Percentiles rank a stretch among this genome's conserved stretches.
phyloP scores from a whole-genome alignment of 495 filamentous ascomycete genomes.

The Choiromyces venosus region DNA sequence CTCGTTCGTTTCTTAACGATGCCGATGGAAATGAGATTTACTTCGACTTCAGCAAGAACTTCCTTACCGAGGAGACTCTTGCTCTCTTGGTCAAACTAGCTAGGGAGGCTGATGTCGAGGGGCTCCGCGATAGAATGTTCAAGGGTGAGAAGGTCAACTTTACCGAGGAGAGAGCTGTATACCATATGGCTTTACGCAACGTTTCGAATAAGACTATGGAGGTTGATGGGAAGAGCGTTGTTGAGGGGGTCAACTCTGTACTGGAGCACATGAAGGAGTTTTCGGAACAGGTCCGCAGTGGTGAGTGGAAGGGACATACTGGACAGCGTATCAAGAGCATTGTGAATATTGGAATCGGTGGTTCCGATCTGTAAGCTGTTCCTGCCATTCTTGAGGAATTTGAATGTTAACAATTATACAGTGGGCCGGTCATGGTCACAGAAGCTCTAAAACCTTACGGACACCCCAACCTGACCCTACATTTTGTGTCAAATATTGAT shows the following conservation, averaged over 20 bases:
- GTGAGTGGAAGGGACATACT: conserved; percentile 97
- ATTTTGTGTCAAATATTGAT: conserved; percentile 99
- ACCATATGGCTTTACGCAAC: conserved; percentile 91
- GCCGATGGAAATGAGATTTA: conserved; percentile 72
- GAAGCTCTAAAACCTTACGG: conserved; percentile 94
- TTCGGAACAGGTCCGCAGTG: conserved; percentile 85
- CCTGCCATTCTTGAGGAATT: conserved; percentile 5
- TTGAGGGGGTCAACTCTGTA: conserved; percentile 86
- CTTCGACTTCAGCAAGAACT: conserved; percentile 99
- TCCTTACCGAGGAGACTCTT: conserved; percentile 89
- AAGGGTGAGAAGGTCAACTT: conserved; percentile 97
- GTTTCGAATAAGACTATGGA: conserved; percentile 75
- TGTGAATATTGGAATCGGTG: conserved; percentile 96
- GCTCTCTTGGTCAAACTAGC: conserved; percentile 78
- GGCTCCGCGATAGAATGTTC: conserved; percentile 96
- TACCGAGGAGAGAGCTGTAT: conserved; percentile 93
- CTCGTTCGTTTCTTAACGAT: conserved; percentile 72
- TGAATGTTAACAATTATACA: conserved; percentile 47
- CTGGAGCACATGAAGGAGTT: conserved; percentile 97
- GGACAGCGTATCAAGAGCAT: conserved; percentile 96
- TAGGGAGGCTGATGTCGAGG: conserved; percentile 80
- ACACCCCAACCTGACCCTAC: conserved; percentile 72
- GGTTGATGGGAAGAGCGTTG: conserved; percentile 92
- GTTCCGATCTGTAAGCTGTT: conserved; percentile 79
- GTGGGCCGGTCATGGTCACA: conserved; percentile 96